Percentiles rank a stretch among this genome's conserved stretches.
Conservation (phyloP, 345 rosid genomes). For the Eucalyptus grandis region DNA sequence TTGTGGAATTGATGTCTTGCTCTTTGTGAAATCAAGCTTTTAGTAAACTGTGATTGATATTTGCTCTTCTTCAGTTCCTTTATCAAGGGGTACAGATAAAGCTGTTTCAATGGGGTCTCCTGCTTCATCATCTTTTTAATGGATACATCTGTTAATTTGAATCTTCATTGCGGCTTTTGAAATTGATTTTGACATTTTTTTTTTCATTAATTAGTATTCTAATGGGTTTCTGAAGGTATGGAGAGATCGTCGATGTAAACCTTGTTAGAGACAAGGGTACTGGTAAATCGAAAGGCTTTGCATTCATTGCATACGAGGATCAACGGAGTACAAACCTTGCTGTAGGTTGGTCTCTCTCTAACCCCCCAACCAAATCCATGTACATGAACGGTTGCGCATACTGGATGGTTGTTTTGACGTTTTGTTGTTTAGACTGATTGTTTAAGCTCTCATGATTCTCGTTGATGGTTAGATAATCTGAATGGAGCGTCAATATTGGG, state of each 20-base stretch:
- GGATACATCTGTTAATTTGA: not conserved
- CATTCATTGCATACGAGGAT: constrained; percentile 90
- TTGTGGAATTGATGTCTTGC: not conserved
- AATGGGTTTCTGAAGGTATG: constrained; percentile 29
- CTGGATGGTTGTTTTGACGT: not conserved
- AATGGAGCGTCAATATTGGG: constrained; percentile 75
- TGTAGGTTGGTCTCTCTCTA: constrained; percentile 56
- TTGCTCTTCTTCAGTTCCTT: not conserved
- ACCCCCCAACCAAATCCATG: not conserved
- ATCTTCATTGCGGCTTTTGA: not conserved
- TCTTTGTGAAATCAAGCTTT: not conserved
- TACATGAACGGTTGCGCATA: not conserved
- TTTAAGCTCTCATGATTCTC: not conserved
- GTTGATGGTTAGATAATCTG: constrained; percentile 49
- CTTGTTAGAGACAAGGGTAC: constrained; percentile 81
- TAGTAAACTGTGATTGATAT: not conserved
- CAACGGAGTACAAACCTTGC: constrained; percentile 88
- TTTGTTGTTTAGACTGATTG: not conserved
- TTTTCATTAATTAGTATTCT: not conserved
- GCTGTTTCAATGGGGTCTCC: not conserved
- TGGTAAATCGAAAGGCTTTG: constrained; percentile 89
- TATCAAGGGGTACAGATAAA: not conserved
- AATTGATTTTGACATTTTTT: not conserved
- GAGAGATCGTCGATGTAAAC: constrained; percentile 90
- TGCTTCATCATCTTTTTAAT: not conserved